These are phyloP conservation scores for Hypoxylon sp. DNA, from an alignment of 2,329 filamentous ascomycete species.

Conservation along the genomic window DNA sequence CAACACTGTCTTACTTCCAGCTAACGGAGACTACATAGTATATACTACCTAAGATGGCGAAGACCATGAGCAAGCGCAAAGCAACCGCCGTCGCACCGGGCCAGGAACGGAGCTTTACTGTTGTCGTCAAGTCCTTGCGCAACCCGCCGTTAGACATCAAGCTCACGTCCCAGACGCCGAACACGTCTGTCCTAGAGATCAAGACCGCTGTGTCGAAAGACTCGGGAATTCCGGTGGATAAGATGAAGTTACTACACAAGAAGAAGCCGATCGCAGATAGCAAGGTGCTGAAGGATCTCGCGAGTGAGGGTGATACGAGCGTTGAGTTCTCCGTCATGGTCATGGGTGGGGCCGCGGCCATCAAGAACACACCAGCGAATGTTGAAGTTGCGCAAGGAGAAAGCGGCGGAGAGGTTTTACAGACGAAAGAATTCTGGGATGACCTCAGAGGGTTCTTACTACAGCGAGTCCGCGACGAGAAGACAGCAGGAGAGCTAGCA, in stretches of 20 bases:
- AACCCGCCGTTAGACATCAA: constrained; percentile 79
- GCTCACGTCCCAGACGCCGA: constrained; percentile 73
- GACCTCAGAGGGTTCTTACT: constrained; percentile 86
- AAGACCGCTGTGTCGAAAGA: constrained; percentile 78
- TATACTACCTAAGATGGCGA: constrained; percentile 78
- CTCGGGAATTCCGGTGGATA: constrained; percentile 76
- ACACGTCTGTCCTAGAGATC: constrained; percentile 83
- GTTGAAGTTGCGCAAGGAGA: constrained; percentile 64
- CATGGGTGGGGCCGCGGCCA: constrained; percentile 76
- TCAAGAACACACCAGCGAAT: constrained; percentile 59
- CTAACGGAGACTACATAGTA: constrained; percentile 67
- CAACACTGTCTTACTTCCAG: constrained; percentile 19
- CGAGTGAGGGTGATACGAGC: constrained; percentile 65
- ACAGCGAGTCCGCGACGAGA: constrained; percentile 82
- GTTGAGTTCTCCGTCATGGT: constrained; percentile 92
- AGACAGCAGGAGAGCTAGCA: constrained; percentile 74
- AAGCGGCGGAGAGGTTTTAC: constrained; percentile 73
- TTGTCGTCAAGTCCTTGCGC: constrained; percentile 82
- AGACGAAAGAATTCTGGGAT: constrained; percentile 84
- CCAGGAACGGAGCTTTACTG: constrained; percentile 67
- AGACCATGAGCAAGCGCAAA: constrained; percentile 66
- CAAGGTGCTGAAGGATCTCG: constrained; percentile 82
- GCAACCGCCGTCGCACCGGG: constrained; percentile 64
- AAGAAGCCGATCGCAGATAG: constrained; percentile 87
- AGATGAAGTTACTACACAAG: constrained; percentile 87